Evolutionary conservation across 805 yeast species (phyloP).

Genomic region (Ogataea allantospora): DNA sequence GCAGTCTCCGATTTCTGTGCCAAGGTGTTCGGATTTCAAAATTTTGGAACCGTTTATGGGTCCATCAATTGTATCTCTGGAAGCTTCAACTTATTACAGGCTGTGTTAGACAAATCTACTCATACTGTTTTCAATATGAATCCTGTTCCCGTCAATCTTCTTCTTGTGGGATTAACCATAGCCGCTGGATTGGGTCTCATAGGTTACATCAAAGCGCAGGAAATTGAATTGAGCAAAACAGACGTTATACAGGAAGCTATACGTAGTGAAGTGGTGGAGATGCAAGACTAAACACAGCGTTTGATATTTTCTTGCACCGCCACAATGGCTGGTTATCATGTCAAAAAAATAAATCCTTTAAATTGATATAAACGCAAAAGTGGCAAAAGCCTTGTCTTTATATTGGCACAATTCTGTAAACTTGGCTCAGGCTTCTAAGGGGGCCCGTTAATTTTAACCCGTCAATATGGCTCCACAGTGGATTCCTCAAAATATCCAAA

Average conservation of each 20-base stretch:
- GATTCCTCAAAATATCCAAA: conserved; percentile 85
- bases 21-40: conserved; percentile 88
- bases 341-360: conserved; percentile 7
- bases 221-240: conserved; percentile 44
- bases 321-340: conserved; percentile 17
- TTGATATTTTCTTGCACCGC: conserved; percentile 6
- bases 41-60: conserved; percentile 92
- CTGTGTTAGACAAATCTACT: conserved; percentile 65
- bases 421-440: background rate
- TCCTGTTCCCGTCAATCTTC: conserved; percentile 73
- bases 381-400: conserved; percentile 5
- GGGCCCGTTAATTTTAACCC: background rate
- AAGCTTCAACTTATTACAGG: conserved; percentile 70
- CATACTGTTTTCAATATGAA: conserved; percentile 66
- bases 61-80: conserved; percentile 81
- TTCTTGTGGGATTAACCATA: conserved; percentile 53
- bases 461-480: conserved; percentile 43
- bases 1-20: conserved; percentile 90
- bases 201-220: conserved; percentile 41
- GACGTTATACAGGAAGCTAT: conserved; percentile 64
- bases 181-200: conserved; percentile 49
- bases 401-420: background rate
- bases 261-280: conserved; percentile 47
- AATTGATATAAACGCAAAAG: conserved; percentile 4
- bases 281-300: conserved; percentile 35